A percentile compares a stretch with the other conserved stretches of the same genome.
phyloP scores from a whole-genome alignment of 164 flowering plant species.

The Umbilicus rupestris region DNA sequence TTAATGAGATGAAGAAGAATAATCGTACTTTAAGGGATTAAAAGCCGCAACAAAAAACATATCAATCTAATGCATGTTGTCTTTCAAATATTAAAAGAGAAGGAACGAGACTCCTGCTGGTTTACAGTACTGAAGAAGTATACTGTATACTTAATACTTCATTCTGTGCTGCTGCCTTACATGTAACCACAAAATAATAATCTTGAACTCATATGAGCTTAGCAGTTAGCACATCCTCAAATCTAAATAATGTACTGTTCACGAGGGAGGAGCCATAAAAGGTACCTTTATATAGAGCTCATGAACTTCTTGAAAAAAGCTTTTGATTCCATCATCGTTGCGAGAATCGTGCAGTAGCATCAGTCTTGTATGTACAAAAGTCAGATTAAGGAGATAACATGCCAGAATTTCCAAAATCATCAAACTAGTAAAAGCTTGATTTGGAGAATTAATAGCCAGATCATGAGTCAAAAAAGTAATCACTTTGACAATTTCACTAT shows the following conservation, averaged over 20 bases:
- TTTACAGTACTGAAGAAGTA: not conserved
- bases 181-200: too few species aligned
- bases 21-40: not conserved
- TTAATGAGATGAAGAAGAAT: not conserved
- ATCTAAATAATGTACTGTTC: not conserved
- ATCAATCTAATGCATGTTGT: not conserved
- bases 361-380: slow-evolving; percentile 70
- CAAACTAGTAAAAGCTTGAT: not conserved
- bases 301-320: slow-evolving; percentile 98
- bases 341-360: slow-evolving; percentile 98
- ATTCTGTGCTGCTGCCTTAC: not conserved
- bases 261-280: not conserved
- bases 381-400: slow-evolving; percentile 38
- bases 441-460: not conserved
- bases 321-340: slow-evolving; percentile 97
- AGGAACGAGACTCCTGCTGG: not conserved
- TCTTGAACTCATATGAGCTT: not conserved
- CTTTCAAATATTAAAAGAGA: not conserved
- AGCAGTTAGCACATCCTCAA: not conserved
- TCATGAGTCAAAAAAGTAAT: not conserved
- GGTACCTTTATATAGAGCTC: slow-evolving; percentile 92
- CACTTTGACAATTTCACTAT: not conserved
- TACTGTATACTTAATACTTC: too few species aligned
- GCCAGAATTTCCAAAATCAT: not conserved
- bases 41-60: not conserved